Evolutionary conservation across 306 rosid species (phyloP).

Genomic region (Trifolium repens): DNA sequence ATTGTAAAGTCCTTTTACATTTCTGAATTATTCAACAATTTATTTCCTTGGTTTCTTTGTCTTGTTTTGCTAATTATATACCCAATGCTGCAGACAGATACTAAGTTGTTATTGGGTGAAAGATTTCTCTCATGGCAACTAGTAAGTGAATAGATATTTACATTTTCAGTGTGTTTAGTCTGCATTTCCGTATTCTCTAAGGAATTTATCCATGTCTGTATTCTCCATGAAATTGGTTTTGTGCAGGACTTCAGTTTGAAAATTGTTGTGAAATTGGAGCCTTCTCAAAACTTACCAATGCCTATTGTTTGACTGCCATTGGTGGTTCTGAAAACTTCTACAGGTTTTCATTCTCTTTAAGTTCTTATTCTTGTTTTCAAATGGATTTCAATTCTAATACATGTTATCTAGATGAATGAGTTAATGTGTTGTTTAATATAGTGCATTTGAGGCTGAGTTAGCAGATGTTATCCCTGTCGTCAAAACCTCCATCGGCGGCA

Average conservation of each 20-base stretch:
- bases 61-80: not conserved
- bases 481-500: slow-evolving; percentile 75
- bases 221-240: not conserved
- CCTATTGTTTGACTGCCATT: slow-evolving; percentile 80
- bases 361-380: slow-evolving; percentile 28
- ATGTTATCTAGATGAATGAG: not conserved
- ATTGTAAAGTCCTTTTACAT: too few species aligned
- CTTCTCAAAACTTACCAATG: slow-evolving; percentile 87
- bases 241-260: slow-evolving; percentile 80
- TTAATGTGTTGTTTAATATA: slow-evolving; percentile 26
- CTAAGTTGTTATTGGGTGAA: not conserved
- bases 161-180: not conserved
- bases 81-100: not conserved
- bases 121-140: not conserved
- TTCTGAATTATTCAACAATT: too few species aligned
- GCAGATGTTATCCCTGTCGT: slow-evolving; percentile 79
- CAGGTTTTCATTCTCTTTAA: slow-evolving; percentile 55
- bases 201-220: too few species aligned
- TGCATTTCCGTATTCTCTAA: not conserved
- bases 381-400: not conserved
- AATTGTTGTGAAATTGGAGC: slow-evolving; percentile 83
- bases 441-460: slow-evolving; percentile 74
- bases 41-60: not conserved
- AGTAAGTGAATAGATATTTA: not conserved
- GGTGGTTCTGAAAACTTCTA: slow-evolving; percentile 91